Base-by-base conservation (phyloP, 306 rosid species). In the Sphenostylis stenocarpa region DNA sequence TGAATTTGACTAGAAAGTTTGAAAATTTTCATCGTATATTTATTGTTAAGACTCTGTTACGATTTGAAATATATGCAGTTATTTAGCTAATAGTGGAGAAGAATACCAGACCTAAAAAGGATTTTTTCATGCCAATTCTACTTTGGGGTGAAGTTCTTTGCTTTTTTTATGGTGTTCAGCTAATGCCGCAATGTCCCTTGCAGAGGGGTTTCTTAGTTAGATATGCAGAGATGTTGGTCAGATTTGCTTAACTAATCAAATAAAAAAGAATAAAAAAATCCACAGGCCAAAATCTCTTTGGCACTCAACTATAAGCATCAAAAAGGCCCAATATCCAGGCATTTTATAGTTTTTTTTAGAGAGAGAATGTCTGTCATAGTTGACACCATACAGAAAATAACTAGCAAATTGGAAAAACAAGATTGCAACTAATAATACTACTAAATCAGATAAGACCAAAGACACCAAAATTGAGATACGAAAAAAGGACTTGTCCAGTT, bases 271-370 rank as follows among this genome's bases (percentile, higher is more conserved):
- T 51, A n/a, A n/a, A n/a, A n/a, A n/a, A n/a, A n/a, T 23, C 7
- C 19, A 49, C 41, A 51, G 26, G 7, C 58, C 49, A 29, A 29
- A 39, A 77, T 51, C 24, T 77, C 68, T 77, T 77, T 10, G 2
- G 55, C 19, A 19, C 67, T 53, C 57, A 65, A 66, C 26, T 67
- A 31, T 3, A 39, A 34, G 7, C 12, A 56, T 56, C 12, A 23
- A 26, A 26, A 53, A 53, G 63, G 63, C 13, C 3, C 33, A 29
- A 29, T 29, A 29, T 29, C 56, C 56, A 49, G 2, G 11, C 17
- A 23, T 17, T 49, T 0, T 49, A 49, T 17, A 49, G 8, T 29
- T 29, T 29, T 3, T 29, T 29, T 29, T 29, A n/a, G n/a, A n/a
- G 3, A 29, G 33, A 29, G 33, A 29, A 33, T 6, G 38, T 33